Conservation (phyloP, 2,329 filamentous ascomycete genomes). For the Paecilomyces dactylethromorphus region DNA sequence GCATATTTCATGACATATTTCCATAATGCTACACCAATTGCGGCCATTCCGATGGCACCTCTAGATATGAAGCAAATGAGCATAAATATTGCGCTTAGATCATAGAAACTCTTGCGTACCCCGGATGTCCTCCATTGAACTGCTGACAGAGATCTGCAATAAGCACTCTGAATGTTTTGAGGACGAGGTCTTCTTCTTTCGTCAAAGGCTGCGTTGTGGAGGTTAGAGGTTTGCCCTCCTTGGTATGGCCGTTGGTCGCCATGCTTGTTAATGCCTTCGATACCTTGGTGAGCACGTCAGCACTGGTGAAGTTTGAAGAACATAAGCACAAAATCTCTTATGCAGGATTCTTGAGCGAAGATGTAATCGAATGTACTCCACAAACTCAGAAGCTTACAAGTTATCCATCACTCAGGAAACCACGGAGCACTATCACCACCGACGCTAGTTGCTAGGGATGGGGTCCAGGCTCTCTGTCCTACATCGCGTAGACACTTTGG, state of each 20-base stretch:
- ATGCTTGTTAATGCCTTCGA: background rate
- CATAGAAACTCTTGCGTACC: constrained; percentile 36
- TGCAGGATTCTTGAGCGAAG: background rate
- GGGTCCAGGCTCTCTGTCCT: background rate
- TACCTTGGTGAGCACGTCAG: background rate
- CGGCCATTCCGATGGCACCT: constrained; percentile 50
- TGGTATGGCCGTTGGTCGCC: background rate
- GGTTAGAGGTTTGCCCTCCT: background rate
- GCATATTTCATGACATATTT: constrained; percentile 58
- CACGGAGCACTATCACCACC: background rate
- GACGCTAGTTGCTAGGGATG: background rate
- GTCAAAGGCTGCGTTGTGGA: background rate
- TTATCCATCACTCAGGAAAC: background rate
- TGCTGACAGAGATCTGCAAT: constrained; percentile 65
- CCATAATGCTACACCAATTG: constrained; percentile 54
- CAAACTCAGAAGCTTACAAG: background rate
- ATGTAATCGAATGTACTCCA: background rate
- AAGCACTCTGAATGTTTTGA: constrained; percentile 55
- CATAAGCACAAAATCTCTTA: background rate
- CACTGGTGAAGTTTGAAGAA: background rate
- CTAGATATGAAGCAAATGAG: constrained; percentile 17
- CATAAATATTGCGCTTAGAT: background rate
- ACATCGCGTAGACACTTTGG: background rate
- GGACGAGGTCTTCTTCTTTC: constrained; percentile 40
- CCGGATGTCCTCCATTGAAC: constrained; percentile 63